Conservation (phyloP, 768 basidiomycete genomes). For the Calvatia gigantea region DNA sequence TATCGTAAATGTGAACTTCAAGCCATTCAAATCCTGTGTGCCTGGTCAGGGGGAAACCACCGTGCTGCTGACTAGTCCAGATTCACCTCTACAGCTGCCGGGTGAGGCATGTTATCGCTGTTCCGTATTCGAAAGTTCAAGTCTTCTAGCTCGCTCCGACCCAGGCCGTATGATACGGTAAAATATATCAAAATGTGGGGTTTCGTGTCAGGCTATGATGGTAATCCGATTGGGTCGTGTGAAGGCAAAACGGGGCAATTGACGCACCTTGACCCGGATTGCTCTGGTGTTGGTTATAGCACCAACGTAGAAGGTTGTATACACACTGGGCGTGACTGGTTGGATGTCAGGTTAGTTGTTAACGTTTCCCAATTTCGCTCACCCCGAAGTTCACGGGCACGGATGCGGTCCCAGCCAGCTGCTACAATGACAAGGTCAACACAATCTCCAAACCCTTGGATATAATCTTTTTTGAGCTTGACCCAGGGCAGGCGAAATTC, state of each 20-base stretch:
- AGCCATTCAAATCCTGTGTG: constrained; percentile 19
- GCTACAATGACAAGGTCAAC: constrained; percentile 77
- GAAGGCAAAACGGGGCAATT: background rate
- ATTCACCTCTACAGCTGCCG: background rate
- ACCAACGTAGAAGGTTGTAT: constrained; percentile 82
- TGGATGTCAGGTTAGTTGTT: background rate
- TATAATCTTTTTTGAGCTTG: constrained; percentile 88
- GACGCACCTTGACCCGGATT: constrained; percentile 33
- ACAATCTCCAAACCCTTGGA: constrained; percentile 78
- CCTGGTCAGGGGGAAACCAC: constrained; percentile 1
- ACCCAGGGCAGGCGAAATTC: constrained; percentile 71
- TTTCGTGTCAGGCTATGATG: constrained; percentile 32
- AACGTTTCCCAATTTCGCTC: constrained; percentile 6
- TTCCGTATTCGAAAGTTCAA: constrained; percentile 64
- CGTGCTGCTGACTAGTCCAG: background rate
- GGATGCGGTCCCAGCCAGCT: constrained; percentile 74
- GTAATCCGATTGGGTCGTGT: background rate
- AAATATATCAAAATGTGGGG: constrained; percentile 77
- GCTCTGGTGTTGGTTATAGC: constrained; percentile 49
- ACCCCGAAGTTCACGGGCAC: constrained; percentile 79
- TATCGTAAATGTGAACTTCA: constrained; percentile 57
- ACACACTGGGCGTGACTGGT: constrained; percentile 64
- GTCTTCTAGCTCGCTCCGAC: constrained; percentile 63
- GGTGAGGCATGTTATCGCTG: constrained; percentile 34
- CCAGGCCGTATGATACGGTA: constrained; percentile 71